phyloP scores from a whole-genome alignment of 2,329 filamentous ascomycete species.

The Trichoderma gracile region DNA sequence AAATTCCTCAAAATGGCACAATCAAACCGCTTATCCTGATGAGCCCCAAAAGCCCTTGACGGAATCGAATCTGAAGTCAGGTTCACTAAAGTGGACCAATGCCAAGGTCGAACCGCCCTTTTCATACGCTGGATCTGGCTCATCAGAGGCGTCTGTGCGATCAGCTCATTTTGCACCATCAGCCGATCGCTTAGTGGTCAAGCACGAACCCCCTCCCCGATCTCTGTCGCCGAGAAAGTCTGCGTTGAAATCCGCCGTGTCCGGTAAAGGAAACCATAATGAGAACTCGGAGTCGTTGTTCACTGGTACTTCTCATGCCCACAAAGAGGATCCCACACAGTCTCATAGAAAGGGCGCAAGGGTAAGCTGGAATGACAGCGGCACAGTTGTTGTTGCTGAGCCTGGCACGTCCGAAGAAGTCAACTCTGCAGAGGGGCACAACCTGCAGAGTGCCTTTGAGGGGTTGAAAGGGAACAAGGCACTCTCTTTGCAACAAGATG shows the following conservation, averaged over 20 bases:
- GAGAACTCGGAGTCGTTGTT: constrained; percentile 49
- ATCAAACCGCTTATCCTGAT: not conserved
- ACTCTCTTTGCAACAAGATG: constrained; percentile 57
- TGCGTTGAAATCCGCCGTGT: constrained; percentile 65
- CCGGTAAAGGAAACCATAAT: constrained; percentile 53
- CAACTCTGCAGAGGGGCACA: constrained; percentile 43
- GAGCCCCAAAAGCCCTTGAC: not conserved
- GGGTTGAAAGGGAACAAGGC: constrained; percentile 51
- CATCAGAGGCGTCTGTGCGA: constrained; percentile 61
- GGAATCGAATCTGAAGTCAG: not conserved
- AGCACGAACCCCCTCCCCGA: constrained; percentile 68
- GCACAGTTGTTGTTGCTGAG: constrained; percentile 56
- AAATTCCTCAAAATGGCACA: not conserved
- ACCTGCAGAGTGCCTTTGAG: constrained; percentile 54
- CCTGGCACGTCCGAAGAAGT: constrained; percentile 37
- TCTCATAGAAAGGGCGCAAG: constrained; percentile 65
- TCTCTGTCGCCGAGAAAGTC: constrained; percentile 77
- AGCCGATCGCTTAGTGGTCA: constrained; percentile 56
- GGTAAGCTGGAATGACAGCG: constrained; percentile 77
- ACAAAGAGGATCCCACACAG: constrained; percentile 41
- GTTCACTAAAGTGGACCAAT: not conserved
- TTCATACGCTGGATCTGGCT: constrained; percentile 42
- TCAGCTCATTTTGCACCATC: constrained; percentile 66
- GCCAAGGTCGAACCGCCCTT: not conserved
- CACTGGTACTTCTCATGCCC: constrained; percentile 32